Conservation (phyloP, 345 rosid genomes). For the Capsella bursapastoris region DNA sequence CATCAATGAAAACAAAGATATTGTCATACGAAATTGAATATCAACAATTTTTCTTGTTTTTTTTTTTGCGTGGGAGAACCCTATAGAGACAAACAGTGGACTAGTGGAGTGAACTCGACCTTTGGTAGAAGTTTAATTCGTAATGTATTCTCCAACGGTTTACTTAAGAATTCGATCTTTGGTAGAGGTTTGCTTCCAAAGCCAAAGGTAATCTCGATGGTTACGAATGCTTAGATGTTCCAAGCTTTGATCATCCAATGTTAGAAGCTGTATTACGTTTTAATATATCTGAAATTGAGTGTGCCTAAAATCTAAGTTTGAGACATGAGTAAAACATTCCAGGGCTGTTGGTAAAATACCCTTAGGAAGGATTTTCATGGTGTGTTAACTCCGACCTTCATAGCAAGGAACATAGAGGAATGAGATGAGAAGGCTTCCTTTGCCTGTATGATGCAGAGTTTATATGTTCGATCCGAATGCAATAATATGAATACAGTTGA, state of each 20-base stretch:
- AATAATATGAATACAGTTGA: neutral
- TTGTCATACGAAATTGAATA: neutral
- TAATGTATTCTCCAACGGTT: no score
- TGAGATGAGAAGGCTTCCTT: neutral
- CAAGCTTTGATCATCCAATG: neutral
- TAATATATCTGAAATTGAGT: no score
- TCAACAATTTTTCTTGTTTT: neutral
- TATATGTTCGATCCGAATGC: neutral
- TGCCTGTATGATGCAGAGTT: neutral
- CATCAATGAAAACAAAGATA: neutral
- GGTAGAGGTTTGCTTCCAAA: no score
- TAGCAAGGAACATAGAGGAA: no score
- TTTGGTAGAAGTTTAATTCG: constrained; percentile 42
- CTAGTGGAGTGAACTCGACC: constrained; percentile 66
- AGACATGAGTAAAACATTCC: neutral
- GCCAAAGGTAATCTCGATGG: no score
- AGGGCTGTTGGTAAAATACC: no score
- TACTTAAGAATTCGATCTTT: no score
- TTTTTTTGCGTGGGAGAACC: neutral
- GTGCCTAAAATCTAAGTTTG: neutral
- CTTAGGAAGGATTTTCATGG: no score
- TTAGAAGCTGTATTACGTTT: constrained; percentile 8
- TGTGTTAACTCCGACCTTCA: no score
- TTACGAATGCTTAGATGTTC: no score
- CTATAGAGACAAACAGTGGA: neutral